These are phyloP conservation scores for Kitagawia praeruptora DNA, from an alignment of 129 eudicot species.

Conservation along the genomic window DNA sequence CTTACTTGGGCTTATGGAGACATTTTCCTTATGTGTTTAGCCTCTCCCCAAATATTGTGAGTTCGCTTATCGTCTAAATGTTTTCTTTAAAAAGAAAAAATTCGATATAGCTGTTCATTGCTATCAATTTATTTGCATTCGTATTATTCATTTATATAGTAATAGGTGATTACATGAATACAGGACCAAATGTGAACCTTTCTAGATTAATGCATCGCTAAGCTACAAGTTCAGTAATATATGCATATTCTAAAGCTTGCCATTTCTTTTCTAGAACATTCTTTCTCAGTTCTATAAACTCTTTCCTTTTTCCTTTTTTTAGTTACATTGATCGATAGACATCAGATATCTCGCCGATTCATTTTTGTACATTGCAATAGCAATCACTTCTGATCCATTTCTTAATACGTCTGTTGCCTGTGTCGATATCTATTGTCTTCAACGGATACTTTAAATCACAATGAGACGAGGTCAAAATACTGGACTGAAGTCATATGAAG, in stretches of 20 bases:
- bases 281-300: background rate
- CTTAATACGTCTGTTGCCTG: too few relatives aligned
- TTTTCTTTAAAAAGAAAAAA: background rate
- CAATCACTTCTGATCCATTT: too few relatives aligned
- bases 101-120: background rate
- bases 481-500: too few relatives aligned
- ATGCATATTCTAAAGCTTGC: too few relatives aligned
- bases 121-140: background rate
- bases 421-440: too few relatives aligned
- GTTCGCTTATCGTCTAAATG: constrained; percentile 15
- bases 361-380: background rate
- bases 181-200: background rate
- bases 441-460: too few relatives aligned
- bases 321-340: background rate
- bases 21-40: constrained; percentile 88
- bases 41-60: constrained; percentile 89
- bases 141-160: too few relatives aligned
- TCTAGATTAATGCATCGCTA: background rate
- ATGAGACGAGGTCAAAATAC: too few relatives aligned
- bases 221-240: background rate
- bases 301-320: too few relatives aligned
- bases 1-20: constrained; percentile 98
- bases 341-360: background rate
- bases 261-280: background rate
- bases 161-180: background rate